phyloP scores from a whole-genome alignment of 768 basidiomycete genomes.

The Daedaleopsis nitida region DNA sequence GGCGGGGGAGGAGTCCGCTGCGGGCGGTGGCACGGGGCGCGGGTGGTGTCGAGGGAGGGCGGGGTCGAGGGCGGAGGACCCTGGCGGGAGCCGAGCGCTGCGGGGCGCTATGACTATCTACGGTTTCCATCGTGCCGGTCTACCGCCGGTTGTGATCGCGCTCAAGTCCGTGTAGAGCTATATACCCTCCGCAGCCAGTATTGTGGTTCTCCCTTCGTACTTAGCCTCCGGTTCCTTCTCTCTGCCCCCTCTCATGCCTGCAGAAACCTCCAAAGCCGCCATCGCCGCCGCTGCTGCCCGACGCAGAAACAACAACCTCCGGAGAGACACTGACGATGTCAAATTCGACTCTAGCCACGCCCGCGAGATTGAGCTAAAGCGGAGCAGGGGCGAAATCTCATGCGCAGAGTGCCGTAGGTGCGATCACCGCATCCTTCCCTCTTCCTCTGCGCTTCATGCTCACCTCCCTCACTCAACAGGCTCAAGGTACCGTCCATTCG shows the following conservation, averaged over 20 bases:
- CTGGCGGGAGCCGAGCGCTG: neutral
- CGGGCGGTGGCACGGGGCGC: neutral
- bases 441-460: slow-evolving; percentile 2
- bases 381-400: slow-evolving; percentile 73
- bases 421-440: slow-evolving; percentile 43
- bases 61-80: slow-evolving; percentile 1
- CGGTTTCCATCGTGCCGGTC: neutral
- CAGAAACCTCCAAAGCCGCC: slow-evolving; percentile 26
- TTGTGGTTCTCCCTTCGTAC: neutral
- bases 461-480: slow-evolving; percentile 16
- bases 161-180: slow-evolving; percentile 4
- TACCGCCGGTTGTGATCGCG: no score
- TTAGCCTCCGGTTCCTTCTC: slow-evolving; percentile 12
- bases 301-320: slow-evolving; percentile 24
- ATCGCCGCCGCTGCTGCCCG: slow-evolving; percentile 20
- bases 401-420: slow-evolving; percentile 80
- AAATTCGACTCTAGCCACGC: slow-evolving; percentile 27
- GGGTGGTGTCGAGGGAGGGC: neutral
- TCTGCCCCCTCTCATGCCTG: slow-evolving; percentile 26
- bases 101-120: no score
- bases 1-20: neutral
- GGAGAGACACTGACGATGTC: slow-evolving; percentile 28
- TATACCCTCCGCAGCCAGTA: slow-evolving; percentile 19
- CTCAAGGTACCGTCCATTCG: slow-evolving; percentile 25
- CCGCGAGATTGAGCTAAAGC: slow-evolving; percentile 69